A percentile compares a stretch with the other conserved stretches of the same genome.
Evolutionary conservation across 257 asterid genomes (phyloP).

Genomic region (Lycium ferocissimum): DNA sequence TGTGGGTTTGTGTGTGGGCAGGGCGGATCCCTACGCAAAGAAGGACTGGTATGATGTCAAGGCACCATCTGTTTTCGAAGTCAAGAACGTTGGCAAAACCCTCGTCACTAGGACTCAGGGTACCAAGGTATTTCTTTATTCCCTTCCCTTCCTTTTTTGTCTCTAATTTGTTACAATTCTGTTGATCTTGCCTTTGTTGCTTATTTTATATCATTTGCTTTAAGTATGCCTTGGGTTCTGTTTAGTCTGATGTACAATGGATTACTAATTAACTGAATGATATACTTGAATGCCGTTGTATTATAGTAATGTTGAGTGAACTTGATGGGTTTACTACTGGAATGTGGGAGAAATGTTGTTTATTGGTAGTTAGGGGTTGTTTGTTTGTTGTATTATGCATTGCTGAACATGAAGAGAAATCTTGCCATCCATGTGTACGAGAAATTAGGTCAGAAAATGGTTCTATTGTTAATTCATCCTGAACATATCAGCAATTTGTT

Average conservation of each 20-base stretch:
- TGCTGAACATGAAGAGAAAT: neutral
- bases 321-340: neutral
- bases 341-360: neutral
- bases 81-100: conserved; percentile 45
- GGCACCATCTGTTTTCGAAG: conserved; percentile 47
- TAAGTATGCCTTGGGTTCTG: neutral
- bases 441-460: neutral
- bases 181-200: neutral
- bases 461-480: neutral
- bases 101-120: conserved; percentile 53
- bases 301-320: neutral
- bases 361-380: neutral
- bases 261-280: neutral
- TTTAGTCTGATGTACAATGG: neutral
- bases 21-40: conserved; percentile 48
- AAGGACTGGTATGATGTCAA: conserved; percentile 53
- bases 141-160: no score
- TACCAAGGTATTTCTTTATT: conserved; percentile 38
- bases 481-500: neutral
- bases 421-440: neutral
- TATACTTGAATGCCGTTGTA: neutral
- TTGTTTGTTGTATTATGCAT: neutral
- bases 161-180: neutral
- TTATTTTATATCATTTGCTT: neutral
- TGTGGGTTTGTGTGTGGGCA: neutral